Evolutionary conservation across 257 asterid genomes (phyloP), one percentile per base, ranked within the genome.

Genomic region (Nicotiana paniculata): DNA sequence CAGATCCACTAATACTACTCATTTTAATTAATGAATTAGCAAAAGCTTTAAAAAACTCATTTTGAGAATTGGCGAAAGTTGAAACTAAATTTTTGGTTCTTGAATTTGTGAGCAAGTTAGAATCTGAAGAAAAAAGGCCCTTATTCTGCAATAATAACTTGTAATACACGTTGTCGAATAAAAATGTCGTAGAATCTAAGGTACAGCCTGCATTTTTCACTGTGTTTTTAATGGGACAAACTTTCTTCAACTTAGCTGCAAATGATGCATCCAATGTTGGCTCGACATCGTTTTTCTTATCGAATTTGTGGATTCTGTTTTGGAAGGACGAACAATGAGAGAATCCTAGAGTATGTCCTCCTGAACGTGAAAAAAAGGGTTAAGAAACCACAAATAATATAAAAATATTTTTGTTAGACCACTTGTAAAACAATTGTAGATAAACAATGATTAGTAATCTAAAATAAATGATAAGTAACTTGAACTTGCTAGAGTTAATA

Each of bases 261-360:
- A 95, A 92, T 5, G 95, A 89, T 15, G 89, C 83, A 3, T 89
- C 83, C 85, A 92, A 5, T 0, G 93, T 78, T 0, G 98, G 97
- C 37, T 95, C 98, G 3, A 95, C 84, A 37, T 87, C 89, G 9
- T 74, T 85, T 48, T 53, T 74, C 18, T 26, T 74, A 85, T 84
- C 88, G 85, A 95, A 95, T 72, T 89, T 90, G 90, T 92, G 92
- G 88, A 95, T 91, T 82, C 98, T 87, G 81, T 91, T 93, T 74
- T 89, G 90, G 91, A 95, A 93, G 3, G 98, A 95, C 32, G 93
- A 91, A 68, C 98, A 95, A 74, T 92, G 98, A 80, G 98, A 89
- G 84, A 95, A 95, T 9, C 98, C 98, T 0, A 93, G 89, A 4
- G 97, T 95, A 85, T 95, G 98, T 15, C 98, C 98, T 85, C 98